Evolutionary conservation across 202 grass and related monocot genomes (phyloP), one percentile per base, ranked within the genome.

Genomic region (Brachypodium distachyon): DNA sequence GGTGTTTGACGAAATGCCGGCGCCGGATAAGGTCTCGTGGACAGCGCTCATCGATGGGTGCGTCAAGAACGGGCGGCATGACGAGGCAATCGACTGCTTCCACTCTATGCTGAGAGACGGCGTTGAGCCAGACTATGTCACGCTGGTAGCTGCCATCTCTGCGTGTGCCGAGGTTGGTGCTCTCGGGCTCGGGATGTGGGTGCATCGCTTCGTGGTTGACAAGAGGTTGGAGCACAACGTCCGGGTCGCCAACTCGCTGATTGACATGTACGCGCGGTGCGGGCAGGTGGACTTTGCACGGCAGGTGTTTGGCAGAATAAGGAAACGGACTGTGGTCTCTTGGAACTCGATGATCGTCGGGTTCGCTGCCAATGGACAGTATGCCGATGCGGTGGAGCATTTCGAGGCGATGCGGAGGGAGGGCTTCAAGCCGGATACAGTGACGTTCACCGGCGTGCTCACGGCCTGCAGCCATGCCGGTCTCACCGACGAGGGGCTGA

Each of bases 261-360:
- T 94, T 2, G 87, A 90, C 63, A 88, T 90, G 91, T 93, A 90
- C 9, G 77, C 78, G 12, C 86, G 86, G 81, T 90, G 87, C 27
- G 87, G 91, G 0, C 69, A 78, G 32, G 85, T 75, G 66, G 76
- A 77, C 36, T 22, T 90, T 4, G 91, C 91, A n/a, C 19, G 36
- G 12, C 82, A 83, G 72, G 79, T 90, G 64, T 93, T 93, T 74
- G 25, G 9, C 17, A 31, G 22, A 7, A 77, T 86, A 37, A 51
- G 47, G 51, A 82, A 87, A 43, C 53, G 70, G 31, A 86, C 85
- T 9, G 78, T 88, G 68, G 75, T 93, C 9, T 77, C 78, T 0
- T 93, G 91, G 91, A 93, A 90, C 63, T 82, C 85, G 4, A 88
- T 90, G 85, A 86, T 94, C 7, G 78, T 82, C 16, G 85, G 91